Evolutionary conservation across 768 basidiomycete genomes (phyloP), one percentile per base, ranked within the genome.

Genomic region (Kwoniella shandongensis): DNA sequence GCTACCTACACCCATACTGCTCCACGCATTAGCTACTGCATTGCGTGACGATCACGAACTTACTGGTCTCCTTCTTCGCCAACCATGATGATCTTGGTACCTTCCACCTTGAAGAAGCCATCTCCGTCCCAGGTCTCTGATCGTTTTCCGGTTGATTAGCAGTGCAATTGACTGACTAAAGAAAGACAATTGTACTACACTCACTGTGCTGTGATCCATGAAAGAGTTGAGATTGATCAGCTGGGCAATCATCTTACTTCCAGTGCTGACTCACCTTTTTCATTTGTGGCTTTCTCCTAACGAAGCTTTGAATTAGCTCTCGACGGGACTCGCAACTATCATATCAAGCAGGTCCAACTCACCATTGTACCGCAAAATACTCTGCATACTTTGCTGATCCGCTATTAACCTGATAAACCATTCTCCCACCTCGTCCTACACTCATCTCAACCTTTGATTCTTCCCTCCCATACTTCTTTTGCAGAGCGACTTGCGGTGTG

Each of bases 51-150:
- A 23, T 8, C 12, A 10, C 12, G 17, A 23, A 51, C 74, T 63
- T 39, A 75, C 74, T 59, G 56, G 25, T 68, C 64, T 18, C 70
- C 73, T 17, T 74, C 65, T 46, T 73, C 72, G 57, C 65, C 70
- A 11, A 72, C 54, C 65, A 76, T 68, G 2, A 38, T 55, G 18
- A 69, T 64, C 42, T 51, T 61, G 18, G 49, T 66, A 20, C 73
- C 70, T 7, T 59, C 54, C 12, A 75, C 60, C 20, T 65, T 61
- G 27, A 76, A 58, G 35, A 59, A 70, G 0, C 72, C 75, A 54
- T 76, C 75, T 12, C 72, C 73, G 45, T 76, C 75, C 75, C 75
- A 76, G 5, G 75, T 76, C 55, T 76, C 74, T 75, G 56, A 13
- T 3, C 11, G 22, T 30, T 50, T 36, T 4, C 8, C 22, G n/a